Evolutionary conservation across 257 asterid genomes (phyloP).

Genomic region (Striga asiatica): DNA sequence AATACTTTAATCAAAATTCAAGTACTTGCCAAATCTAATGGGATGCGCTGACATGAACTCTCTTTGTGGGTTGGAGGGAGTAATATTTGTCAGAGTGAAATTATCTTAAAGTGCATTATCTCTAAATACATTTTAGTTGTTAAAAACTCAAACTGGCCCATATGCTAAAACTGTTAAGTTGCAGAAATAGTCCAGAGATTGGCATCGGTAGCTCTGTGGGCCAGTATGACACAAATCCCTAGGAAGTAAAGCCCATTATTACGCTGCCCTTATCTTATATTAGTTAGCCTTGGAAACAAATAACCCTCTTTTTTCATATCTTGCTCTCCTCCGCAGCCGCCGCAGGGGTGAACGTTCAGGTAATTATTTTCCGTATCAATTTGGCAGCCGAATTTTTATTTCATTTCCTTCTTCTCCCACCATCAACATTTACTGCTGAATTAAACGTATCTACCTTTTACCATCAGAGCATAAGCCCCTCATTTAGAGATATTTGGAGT

Average conservation of each 20-base stretch:
- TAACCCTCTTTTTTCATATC: conserved; percentile 9
- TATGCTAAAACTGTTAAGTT: neutral
- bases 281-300: neutral
- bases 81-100: neutral
- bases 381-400: neutral
- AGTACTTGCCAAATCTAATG: no score
- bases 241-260: conserved; percentile 8
- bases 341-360: no score
- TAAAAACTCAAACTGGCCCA: conserved; percentile 6
- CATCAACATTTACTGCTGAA: neutral
- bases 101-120: neutral
- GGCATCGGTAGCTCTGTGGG: conserved; percentile 1
- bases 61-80: no score
- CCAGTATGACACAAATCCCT: neutral
- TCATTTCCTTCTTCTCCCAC: neutral
- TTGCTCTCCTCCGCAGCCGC: conserved; percentile 3
- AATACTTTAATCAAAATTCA: no score
- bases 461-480: neutral
- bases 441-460: conserved; percentile 5
- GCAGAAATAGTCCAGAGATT: neutral
- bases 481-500: no score
- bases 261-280: neutral
- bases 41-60: no score
- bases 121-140: neutral
- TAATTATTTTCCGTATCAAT: neutral